These are phyloP conservation scores for Huntiella abstrusa DNA, from an alignment of 2,329 filamentous ascomycete species.

Conservation along the genomic window DNA sequence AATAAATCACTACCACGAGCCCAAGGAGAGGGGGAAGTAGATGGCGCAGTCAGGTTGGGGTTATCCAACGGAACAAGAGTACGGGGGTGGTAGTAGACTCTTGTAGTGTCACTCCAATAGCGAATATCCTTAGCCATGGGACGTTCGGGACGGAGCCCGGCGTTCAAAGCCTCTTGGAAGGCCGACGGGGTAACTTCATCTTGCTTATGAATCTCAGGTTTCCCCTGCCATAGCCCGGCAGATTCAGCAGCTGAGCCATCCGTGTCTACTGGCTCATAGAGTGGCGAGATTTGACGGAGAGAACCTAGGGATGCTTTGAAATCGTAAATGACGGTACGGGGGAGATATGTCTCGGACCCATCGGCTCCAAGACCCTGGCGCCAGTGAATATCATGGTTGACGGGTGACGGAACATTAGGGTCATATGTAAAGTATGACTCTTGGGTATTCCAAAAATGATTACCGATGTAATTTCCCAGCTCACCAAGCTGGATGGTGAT, in stretches of 20 bases:
- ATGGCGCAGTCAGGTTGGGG: constrained; percentile 35
- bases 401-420: constrained; percentile 19
- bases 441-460: constrained; percentile 97
- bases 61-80: constrained; percentile 78
- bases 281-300: constrained; percentile 66
- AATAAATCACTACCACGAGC: constrained; percentile 58
- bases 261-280: constrained; percentile 37
- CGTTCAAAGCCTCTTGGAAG: constrained; percentile 66
- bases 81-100: constrained; percentile 77
- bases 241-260: not conserved
- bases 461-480: constrained; percentile 79
- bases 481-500: constrained; percentile 86
- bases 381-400: constrained; percentile 57
- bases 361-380: constrained; percentile 64
- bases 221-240: constrained; percentile 1
- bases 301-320: constrained; percentile 86
- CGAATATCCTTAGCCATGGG: constrained; percentile 56
- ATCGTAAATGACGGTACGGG: constrained; percentile 83
- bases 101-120: constrained; percentile 93
- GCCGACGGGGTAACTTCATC: constrained; percentile 44
- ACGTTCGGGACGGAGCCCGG: constrained; percentile 42
- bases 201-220: constrained; percentile 20
- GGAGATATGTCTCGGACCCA: constrained; percentile 79
- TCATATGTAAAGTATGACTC: constrained; percentile 95
- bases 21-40: constrained; percentile 67